Conservation (phyloP, 306 rosid genomes). For the Pterocarpus santalinus region DNA sequence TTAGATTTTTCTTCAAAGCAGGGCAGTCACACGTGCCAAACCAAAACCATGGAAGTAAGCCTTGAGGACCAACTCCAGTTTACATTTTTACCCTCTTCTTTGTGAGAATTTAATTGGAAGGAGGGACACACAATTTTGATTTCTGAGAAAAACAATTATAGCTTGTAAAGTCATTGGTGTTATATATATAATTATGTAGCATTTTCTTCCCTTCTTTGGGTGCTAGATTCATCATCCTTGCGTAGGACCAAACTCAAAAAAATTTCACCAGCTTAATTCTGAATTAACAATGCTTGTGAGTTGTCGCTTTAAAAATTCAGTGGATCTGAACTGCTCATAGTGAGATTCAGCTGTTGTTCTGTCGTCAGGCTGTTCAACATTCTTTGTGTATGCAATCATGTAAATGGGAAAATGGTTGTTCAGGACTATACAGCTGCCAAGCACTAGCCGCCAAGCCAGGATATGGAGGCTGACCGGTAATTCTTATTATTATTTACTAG, state of each 20-base stretch:
- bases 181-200: not conserved
- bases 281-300: conserved; percentile 32
- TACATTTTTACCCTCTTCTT: conserved; percentile 15
- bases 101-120: conserved; percentile 18
- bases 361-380: conserved; percentile 51
- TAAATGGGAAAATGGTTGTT: conserved; percentile 31
- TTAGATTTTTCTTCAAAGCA: not conserved
- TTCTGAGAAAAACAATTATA: conserved; percentile 16
- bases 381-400: conserved; percentile 52
- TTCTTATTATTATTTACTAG: not conserved
- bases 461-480: not conserved
- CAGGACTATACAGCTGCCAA: conserved; percentile 41
- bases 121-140: conserved; percentile 22
- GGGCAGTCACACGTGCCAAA: not conserved
- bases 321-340: conserved; percentile 48
- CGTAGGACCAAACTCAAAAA: conserved; percentile 39
- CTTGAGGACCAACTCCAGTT: not conserved
- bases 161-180: conserved; percentile 21
- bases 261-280: conserved; percentile 8
- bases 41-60: not conserved
- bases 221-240: conserved; percentile 39
- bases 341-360: conserved; percentile 43
- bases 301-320: conserved; percentile 37
- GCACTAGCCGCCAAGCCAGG: conserved; percentile 56
- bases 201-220: conserved; percentile 32